Evolutionary conservation across 2,329 filamentous ascomycete species (phyloP).

Genomic region (Colletotrichum lentis): DNA sequence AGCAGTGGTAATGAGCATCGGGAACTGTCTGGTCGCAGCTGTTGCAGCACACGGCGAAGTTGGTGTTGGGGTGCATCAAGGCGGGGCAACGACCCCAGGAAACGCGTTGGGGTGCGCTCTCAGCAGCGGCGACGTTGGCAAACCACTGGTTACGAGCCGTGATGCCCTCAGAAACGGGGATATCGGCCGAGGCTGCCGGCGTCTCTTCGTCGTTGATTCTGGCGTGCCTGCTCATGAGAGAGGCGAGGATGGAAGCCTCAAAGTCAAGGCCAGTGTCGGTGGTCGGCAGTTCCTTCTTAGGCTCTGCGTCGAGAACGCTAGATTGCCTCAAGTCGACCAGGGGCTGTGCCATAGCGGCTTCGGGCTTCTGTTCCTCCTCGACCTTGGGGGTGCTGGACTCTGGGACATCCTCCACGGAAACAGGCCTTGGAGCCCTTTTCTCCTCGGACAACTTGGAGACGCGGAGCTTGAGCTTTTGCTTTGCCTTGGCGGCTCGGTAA

Average conservation of each 20-base stretch:
- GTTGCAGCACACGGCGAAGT: slow-evolving; percentile 94
- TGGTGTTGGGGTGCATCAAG: slow-evolving; percentile 43
- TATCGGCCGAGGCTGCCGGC: slow-evolving; percentile 32
- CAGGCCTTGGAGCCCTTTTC: slow-evolving; percentile 50
- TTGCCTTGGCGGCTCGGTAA: slow-evolving; percentile 95
- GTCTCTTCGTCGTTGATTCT: slow-evolving; percentile 31
- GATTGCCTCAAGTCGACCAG: slow-evolving; percentile 43
- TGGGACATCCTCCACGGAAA: slow-evolving; percentile 62
- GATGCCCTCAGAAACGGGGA: slow-evolving; percentile 42
- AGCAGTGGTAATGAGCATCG: slow-evolving; percentile 91
- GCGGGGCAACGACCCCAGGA: slow-evolving; percentile 30
- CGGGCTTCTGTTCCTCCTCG: slow-evolving; percentile 33
- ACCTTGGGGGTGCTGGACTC: slow-evolving; percentile 44
- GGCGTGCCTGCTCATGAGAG: slow-evolving; percentile 36
- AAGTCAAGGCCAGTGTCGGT: slow-evolving; percentile 37
- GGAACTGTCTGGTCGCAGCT: slow-evolving; percentile 81
- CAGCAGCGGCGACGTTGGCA: slow-evolving; percentile 39
- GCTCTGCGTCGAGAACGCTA: slow-evolving; percentile 9
- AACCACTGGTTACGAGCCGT: slow-evolving; percentile 47
- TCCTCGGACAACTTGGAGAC: slow-evolving; percentile 58
- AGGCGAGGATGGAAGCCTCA: slow-evolving; percentile 38
- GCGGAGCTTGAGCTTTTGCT: slow-evolving; percentile 93
- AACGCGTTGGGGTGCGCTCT: slow-evolving; percentile 8
- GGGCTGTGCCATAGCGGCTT: slow-evolving; percentile 16
- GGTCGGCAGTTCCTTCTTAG: slow-evolving; percentile 35